Evolutionary conservation across 441 rosid genomes (phyloP), one percentile per base, ranked within the genome.

Genomic region (Euphorbia corollata): DNA sequence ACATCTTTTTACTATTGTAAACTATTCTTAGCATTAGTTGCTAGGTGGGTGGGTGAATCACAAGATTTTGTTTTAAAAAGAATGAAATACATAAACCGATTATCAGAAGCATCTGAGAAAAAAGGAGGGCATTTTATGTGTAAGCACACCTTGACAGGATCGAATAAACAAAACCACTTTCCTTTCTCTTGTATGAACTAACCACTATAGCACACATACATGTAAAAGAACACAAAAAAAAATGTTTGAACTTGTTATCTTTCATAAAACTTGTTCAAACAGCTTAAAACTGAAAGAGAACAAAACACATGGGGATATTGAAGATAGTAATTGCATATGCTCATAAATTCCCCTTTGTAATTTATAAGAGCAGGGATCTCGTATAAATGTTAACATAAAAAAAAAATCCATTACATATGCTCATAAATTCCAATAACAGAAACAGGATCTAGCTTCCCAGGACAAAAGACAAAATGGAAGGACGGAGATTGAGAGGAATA

Each of bases 221-320:
- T 13, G n/a, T 30, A 41, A 61, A 22, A 30, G 38, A 61, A 12
- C 64, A 61, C 64, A 61, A 61, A 41, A 61, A 38, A 36, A 36
- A 5, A 5, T 36, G 54, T 22, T 61, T 12, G 16, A 61, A 39
- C 23, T 12, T 38, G 11, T 8, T 39, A 9, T 20, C 8, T 39
- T 38, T 60, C 6, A 27, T 20, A 41, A 38, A 13, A 39, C 13
- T 22, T 22, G 16, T 61, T 27, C 51, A 61, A 61, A 22, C 2
- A 15, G 63, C 38, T 55, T 22, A 20, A 12, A 24, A 1, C 6
- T 50, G 6, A 32, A 32, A 32, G 36, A 32, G 6, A 32, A 32
- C 6, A 32, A 32, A 32, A 32, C 2, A 32, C 36, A 32, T 2
- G 6, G 36, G 36, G 36, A 32, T 32, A 32, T 2, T 32, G 36